These are phyloP conservation scores for Taphrina communis DNA, from an alignment of 1,139 yeast genomes.

Conservation along the genomic window DNA sequence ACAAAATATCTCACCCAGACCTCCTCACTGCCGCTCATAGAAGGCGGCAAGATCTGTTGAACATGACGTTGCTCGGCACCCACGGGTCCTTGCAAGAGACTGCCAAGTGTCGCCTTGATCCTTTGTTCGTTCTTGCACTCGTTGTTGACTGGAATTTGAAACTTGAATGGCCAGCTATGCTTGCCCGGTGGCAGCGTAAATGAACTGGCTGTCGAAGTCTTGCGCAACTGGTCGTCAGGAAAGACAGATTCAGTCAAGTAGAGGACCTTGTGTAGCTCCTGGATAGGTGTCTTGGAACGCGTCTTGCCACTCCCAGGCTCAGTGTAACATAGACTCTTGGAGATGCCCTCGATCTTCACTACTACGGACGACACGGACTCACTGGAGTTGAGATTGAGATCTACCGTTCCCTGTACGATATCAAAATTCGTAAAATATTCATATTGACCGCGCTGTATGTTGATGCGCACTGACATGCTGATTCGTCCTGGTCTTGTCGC, in stretches of 20 bases:
- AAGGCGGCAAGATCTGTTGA: constrained; percentile 62
- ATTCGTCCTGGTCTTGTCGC: not conserved
- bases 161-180: constrained; percentile 64
- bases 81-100: constrained; percentile 10
- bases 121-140: constrained; percentile 57
- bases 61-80: constrained; percentile 54
- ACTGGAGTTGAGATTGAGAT: constrained; percentile 57
- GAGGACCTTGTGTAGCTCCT: constrained; percentile 63
- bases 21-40: constrained; percentile 58
- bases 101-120: constrained; percentile 23
- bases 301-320: constrained; percentile 47
- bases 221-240: constrained; percentile 20
- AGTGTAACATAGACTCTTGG: constrained; percentile 53
- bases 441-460: constrained; percentile 8
- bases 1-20: constrained; percentile 57
- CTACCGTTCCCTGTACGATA: constrained; percentile 58
- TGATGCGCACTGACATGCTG: constrained; percentile 26
- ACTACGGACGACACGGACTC: constrained; percentile 60
- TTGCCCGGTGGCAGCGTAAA: constrained; percentile 68
- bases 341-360: constrained; percentile 65
- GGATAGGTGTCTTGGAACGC: constrained; percentile 46
- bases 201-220: constrained; percentile 49
- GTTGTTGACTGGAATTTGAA: constrained; percentile 61
- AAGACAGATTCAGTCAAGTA: constrained; percentile 56
- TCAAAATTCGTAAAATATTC: constrained; percentile 57